Evolutionary conservation across 257 asterid genomes (phyloP).

Genomic region (Solanum virginianum): DNA sequence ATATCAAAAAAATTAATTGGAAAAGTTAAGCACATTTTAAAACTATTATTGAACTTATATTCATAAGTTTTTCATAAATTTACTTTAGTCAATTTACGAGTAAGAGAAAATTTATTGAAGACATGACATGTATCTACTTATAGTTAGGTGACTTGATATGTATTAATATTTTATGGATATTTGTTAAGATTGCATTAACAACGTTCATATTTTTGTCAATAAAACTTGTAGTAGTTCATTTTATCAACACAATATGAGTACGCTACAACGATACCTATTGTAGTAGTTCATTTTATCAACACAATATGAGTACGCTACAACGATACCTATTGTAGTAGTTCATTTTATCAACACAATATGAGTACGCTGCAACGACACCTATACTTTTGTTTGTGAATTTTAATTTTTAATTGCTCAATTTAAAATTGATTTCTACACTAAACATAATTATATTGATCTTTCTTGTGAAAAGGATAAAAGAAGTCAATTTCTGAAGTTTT

Average conservation of each 20-base stretch:
- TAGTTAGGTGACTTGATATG: neutral
- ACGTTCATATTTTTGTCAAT: neutral
- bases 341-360: neutral
- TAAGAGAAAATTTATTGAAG: neutral
- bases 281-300: no score
- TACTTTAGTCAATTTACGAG: neutral
- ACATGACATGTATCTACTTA: neutral
- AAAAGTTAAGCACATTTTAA: neutral
- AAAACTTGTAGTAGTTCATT: neutral
- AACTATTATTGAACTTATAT: neutral
- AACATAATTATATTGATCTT: neutral
- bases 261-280: no score
- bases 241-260: neutral
- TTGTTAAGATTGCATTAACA: neutral
- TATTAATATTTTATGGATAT: neutral
- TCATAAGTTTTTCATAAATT: neutral
- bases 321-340: neutral
- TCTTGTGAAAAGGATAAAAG: neutral
- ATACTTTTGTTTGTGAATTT: neutral
- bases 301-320: neutral
- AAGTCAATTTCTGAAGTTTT: neutral
- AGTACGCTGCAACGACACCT: neutral
- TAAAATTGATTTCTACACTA: neutral
- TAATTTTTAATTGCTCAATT: neutral
- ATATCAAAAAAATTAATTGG: neutral